Evolutionary conservation across 345 rosid species (phyloP), one percentile per base, ranked within the genome.

Genomic region (Populus euphratica): DNA sequence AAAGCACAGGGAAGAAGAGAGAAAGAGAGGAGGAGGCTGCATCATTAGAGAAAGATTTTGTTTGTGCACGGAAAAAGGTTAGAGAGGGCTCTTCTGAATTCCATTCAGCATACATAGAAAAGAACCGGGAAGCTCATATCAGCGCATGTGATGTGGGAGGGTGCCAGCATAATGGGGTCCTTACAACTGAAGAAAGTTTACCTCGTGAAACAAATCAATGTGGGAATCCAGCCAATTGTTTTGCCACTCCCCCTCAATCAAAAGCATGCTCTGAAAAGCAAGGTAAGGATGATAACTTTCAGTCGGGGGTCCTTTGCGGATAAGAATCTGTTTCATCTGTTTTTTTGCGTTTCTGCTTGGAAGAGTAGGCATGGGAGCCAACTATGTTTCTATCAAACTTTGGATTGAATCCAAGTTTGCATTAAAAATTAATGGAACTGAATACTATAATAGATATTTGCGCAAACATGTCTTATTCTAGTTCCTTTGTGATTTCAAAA

Each of bases 1-100:
- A 50, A 70, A 76, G 25, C 49, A 38, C 14, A 61, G 81, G 84
- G 35, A 65, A 71, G 72, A 88, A 86, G 79, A 85, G 87, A 79
- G 83, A 67, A 39, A 84, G 87, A 76, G 89, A 84, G 59, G 66
- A 33, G 18, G 66, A 38, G 14, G 77, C 73, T 66, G 72, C 35
- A 49, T 78, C 69, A 49, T 80, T 80, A 29, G 87, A 82, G 73
- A 68, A 31, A 65, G 63, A 9, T 59, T 79, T 61, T 76, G 81
- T 80, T 36, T 72, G 50, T 27, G 11, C 76, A 70, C 50, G 65
- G 2, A 83, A 82, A 75, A 85, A 78, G 59, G 59, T 71, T 73
- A 83, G 72, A 76, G 79, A 64, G 52, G 66, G 49, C 61, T 79
- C 77, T 33, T 65, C 72, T 43, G 78, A 73, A 33, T 54, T 61